A percentile compares a stretch with the other conserved stretches of the same genome.
Conservation (phyloP, 2,329 filamentous ascomycete species). For the Aspergillus niger region DNA sequence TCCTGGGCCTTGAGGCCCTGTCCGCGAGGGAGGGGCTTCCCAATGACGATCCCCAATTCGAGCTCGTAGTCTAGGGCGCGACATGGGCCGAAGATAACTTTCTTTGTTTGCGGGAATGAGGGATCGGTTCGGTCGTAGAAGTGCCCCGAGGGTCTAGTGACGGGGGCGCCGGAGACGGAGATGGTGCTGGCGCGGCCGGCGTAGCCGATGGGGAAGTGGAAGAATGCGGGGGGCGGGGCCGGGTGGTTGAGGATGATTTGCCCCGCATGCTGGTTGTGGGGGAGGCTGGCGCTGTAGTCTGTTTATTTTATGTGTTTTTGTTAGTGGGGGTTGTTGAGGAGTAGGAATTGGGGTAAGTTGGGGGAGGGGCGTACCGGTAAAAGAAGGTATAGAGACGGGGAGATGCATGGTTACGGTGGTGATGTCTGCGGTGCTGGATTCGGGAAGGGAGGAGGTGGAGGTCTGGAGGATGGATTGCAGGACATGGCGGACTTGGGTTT, state of each 20-base stretch:
- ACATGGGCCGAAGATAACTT: conserved; percentile 26
- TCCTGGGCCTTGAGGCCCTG: conserved; percentile 47
- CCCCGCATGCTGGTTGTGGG: conserved; percentile 32
- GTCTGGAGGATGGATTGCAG: conserved; percentile 31
- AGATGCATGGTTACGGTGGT: conserved; percentile 53
- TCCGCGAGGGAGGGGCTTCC: conserved; percentile 43
- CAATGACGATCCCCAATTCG: conserved; percentile 51
- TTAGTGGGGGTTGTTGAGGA: conserved; percentile 44
- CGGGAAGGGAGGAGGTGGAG: conserved; percentile 17
- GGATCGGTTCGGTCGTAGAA: conserved; percentile 21
- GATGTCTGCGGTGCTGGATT: conserved; percentile 33
- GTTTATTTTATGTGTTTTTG: conserved; percentile 22
- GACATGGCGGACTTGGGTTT: conserved; percentile 43
- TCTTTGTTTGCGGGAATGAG: conserved; percentile 12
- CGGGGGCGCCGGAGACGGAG: conserved; percentile 51
- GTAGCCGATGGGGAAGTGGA: conserved; percentile 56
- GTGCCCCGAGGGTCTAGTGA: conserved; percentile 51
- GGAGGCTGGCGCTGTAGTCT: conserved; percentile 43
- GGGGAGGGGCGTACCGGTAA: conserved; percentile 60
- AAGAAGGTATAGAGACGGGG: conserved; percentile 58
- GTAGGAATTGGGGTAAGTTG: conserved; percentile 45
- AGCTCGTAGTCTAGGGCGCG: conserved; percentile 44
- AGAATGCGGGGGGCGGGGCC: conserved; percentile 40
- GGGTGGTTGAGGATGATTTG: conserved; percentile 28
- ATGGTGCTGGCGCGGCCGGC: conserved; percentile 58